Percentiles rank a stretch among this genome's conserved stretches.
Evolutionary conservation across 495 filamentous ascomycete genomes (phyloP).

Genomic region (Umbilicaria muhlenbergii): DNA sequence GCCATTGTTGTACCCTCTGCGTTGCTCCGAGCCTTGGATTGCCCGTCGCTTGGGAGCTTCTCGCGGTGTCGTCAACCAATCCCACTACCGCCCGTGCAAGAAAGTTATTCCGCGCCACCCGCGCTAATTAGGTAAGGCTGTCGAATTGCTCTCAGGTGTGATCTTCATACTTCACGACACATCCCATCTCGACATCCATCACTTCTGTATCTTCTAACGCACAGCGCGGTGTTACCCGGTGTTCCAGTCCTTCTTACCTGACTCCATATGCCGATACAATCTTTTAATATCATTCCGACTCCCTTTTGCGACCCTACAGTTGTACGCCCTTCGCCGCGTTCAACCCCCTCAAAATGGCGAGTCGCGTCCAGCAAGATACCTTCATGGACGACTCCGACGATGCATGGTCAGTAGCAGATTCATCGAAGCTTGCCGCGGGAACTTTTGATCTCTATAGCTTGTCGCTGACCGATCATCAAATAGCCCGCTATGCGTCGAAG

Average conservation of each 20-base stretch:
- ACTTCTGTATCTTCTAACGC: not conserved
- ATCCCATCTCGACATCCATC: not conserved
- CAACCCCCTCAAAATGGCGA: slow-evolving; percentile 9
- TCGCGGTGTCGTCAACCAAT: not conserved
- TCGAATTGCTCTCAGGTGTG: no score
- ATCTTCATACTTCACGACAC: not conserved
- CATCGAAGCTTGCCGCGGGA: not conserved
- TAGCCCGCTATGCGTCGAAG: slow-evolving; percentile 96
- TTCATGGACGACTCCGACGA: slow-evolving; percentile 98
- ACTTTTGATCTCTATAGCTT: not conserved
- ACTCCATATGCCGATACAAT: slow-evolving; percentile 3
- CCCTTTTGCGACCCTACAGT: slow-evolving; percentile 1
- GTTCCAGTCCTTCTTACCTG: not conserved
- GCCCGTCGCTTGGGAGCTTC: not conserved
- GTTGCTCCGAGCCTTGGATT: not conserved
- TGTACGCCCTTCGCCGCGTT: slow-evolving; percentile 7
- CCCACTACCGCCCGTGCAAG: not conserved
- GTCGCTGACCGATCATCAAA: not conserved
- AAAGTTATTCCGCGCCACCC: not conserved
- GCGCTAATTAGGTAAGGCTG: not conserved
- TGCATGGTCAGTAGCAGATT: slow-evolving; percentile 45
- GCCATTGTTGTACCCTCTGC: no score
- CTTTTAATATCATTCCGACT: not conserved
- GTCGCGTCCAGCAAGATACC: slow-evolving; percentile 57
- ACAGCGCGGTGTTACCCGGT: slow-evolving; percentile 1